Base-by-base conservation (phyloP, 2,329 filamentous ascomycete species). In the Tothia fuscella region DNA sequence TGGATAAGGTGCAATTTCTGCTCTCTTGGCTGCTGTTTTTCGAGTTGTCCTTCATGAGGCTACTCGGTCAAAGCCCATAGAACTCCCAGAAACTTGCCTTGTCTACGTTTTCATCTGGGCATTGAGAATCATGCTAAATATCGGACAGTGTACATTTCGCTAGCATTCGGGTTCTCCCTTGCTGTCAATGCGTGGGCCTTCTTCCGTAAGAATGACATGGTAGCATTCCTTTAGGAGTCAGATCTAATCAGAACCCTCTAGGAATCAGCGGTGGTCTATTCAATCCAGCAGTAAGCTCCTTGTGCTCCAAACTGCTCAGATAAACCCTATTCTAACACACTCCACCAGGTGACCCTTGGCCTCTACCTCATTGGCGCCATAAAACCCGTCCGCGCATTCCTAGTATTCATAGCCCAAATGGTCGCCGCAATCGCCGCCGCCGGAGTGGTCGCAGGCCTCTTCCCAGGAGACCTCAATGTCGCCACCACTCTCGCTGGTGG, bases 391-490 rank as follows among this genome's bases (percentile, higher is more conserved):
- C 52, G 60, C 13, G 58, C 55, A 20, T 31, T 51, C 4, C 41
- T 60, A 12, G 48, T 62, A 9, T 50, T 53, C 31, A 39, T 60
- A 14, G 51, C 55, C 3, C 60, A 64, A 42, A 53, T 59, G 14
- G 35, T 52, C 3, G 60, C 52, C 5, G 55, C 51, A 2, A 61
- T 63, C 16, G 49, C 49, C 19, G 62, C 66, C 2, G 62, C 67
- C 1, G 62, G 61, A 5, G 51, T 68, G 6, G 65, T 67, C 2
- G 50, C 52, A 3, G 61, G 50, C 42, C 53, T 71, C 1, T 68
- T 69, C 47, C 63, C 64, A 2, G 65, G 65, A 32, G 52, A 55
- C 5, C 57, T 70, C 30, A 62, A 62, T 30, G 60, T 67, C 2
- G 54, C 56, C 7, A 70, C 66, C 5, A 58, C 53, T 0, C 57